Conservation (phyloP, 2,329 filamentous ascomycete species). For the Blastomyces emzantsi region DNA sequence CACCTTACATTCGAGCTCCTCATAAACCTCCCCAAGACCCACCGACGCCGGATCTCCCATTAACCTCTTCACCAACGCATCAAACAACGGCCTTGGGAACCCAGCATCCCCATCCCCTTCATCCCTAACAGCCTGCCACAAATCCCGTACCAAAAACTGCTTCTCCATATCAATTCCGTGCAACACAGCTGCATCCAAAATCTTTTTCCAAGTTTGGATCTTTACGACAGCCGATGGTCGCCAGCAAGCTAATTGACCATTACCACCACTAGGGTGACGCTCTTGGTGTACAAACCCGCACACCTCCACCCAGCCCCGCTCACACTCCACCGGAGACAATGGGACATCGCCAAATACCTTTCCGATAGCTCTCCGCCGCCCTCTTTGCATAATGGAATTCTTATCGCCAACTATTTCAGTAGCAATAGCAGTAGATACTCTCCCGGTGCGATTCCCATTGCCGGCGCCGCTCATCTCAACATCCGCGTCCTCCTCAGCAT, state of each 20-base stretch:
- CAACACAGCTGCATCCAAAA: constrained; percentile 32
- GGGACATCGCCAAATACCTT: constrained; percentile 44
- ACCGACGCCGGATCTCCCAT: constrained; percentile 21
- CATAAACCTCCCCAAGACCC: constrained; percentile 16
- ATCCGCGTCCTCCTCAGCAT: constrained; percentile 14
- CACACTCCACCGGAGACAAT: constrained; percentile 44
- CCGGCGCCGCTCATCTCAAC: constrained; percentile 14
- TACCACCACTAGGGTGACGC: background rate
- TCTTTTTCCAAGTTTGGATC: constrained; percentile 41
- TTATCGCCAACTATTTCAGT: constrained; percentile 16
- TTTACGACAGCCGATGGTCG: constrained; percentile 42
- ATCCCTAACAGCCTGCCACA: constrained; percentile 30
- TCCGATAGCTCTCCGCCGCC: constrained; percentile 27
- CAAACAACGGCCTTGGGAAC: constrained; percentile 29
- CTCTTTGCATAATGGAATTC: constrained; percentile 21
- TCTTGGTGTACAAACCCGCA: constrained; percentile 44
- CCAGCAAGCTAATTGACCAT: constrained; percentile 25
- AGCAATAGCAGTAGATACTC: constrained; percentile 14
- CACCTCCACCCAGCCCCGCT: constrained; percentile 42
- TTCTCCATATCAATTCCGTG: constrained; percentile 34
- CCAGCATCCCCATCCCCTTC: constrained; percentile 23
- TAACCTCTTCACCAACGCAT: constrained; percentile 32
- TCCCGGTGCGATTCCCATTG: constrained; percentile 12
- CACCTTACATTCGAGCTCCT: constrained; percentile 30
- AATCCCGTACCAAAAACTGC: constrained; percentile 34